Conservation (phyloP, 495 filamentous ascomycete genomes). For the Haplographium delicatum region DNA sequence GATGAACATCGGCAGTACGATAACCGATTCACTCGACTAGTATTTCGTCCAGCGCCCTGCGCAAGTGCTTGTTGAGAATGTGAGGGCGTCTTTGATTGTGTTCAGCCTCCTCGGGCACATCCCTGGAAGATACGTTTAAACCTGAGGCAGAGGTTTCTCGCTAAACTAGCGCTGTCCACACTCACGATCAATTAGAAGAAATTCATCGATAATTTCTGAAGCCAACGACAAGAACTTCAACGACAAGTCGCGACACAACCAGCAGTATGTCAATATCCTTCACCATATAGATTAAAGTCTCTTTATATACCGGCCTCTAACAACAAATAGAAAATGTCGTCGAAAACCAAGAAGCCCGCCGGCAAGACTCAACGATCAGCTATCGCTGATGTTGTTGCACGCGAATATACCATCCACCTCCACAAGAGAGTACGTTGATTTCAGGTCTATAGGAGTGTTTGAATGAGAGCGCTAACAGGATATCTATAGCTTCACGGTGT, state of each 20-base stretch:
- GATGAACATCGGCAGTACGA: no score
- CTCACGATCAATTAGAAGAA: not conserved
- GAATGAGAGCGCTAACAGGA: conserved; percentile 14
- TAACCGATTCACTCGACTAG: no score
- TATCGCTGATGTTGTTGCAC: conserved; percentile 95
- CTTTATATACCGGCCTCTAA: no score
- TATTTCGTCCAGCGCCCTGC: conserved; percentile 7
- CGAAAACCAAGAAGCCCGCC: conserved; percentile 55
- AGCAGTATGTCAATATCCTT: conserved; percentile 20
- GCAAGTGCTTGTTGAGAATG: not conserved
- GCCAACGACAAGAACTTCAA: conserved; percentile 12
- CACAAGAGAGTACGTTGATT: conserved; percentile 93
- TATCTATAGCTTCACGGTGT: conserved; percentile 66
- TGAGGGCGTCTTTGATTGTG: not conserved
- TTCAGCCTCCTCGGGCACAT: not conserved
- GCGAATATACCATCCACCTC: conserved; percentile 99
- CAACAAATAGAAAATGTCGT: conserved; percentile 64
- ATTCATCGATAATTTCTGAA: conserved; percentile 3
- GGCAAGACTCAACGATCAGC: conserved; percentile 81
- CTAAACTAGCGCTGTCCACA: not conserved
- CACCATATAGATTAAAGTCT: no score
- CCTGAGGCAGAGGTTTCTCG: not conserved
- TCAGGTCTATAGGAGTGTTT: conserved; percentile 26
- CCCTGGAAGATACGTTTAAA: no score
- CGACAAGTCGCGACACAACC: conserved; percentile 23